Conservation (phyloP, 257 asterid species). For the Marsdenia floribunda region DNA sequence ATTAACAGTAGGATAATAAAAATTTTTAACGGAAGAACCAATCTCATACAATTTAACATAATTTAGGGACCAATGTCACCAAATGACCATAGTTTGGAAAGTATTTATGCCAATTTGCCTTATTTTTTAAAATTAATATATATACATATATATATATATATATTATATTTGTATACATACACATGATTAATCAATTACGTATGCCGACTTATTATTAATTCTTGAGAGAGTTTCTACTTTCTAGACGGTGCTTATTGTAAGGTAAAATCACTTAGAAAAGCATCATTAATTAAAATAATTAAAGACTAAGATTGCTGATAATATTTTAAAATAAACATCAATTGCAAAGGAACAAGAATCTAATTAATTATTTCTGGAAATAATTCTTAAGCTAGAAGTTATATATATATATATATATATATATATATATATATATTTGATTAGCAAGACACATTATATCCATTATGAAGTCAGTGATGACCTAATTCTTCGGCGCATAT, state of each 20-base stretch:
- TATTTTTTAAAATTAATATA: too few relatives aligned
- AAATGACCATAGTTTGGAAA: too few relatives aligned
- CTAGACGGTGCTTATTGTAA: neutral
- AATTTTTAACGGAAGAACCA: too few relatives aligned
- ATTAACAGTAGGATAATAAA: too few relatives aligned
- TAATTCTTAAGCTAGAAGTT: neutral
- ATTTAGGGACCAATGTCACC: too few relatives aligned
- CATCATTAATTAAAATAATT: neutral
- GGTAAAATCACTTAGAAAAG: neutral
- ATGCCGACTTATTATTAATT: neutral
- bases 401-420: too few relatives aligned
- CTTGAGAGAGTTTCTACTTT: neutral
- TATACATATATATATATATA: too few relatives aligned
- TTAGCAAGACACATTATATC: neutral
- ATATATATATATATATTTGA: too few relatives aligned
- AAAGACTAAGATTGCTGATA: neutral
- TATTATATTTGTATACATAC: too few relatives aligned
- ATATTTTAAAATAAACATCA: neutral
- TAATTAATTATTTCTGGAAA: neutral
- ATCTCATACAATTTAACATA: too few relatives aligned
- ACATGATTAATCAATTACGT: too few relatives aligned
- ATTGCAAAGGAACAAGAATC: neutral
- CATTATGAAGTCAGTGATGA: constrained; percentile 30
- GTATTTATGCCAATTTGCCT: too few relatives aligned
- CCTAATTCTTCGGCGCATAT: neutral